A percentile compares a stretch with the other conserved stretches of the same genome.
phyloP scores from a whole-genome alignment of 2,329 filamentous ascomycete genomes.

The Fusarium sp. region DNA sequence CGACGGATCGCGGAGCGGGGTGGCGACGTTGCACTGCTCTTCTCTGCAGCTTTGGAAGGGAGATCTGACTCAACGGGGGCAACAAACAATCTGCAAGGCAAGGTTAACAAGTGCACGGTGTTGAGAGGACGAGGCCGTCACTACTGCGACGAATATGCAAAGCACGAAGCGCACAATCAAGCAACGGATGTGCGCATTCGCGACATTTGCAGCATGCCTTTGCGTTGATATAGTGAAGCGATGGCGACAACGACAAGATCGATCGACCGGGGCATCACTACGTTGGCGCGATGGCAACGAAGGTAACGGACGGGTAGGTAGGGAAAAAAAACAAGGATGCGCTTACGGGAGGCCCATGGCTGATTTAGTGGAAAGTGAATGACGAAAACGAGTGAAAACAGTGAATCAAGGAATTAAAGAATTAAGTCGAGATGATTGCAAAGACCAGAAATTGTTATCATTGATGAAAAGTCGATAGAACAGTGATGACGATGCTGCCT shows the following conservation, averaged over 20 bases:
- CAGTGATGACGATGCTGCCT: slow-evolving; percentile 35
- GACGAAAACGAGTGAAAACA: slow-evolving; percentile 16
- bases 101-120: slow-evolving; percentile 27
- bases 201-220: slow-evolving; percentile 27
- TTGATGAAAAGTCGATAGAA: slow-evolving; percentile 13
- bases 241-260: slow-evolving; percentile 33
- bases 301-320: slow-evolving; percentile 1
- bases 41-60: slow-evolving; percentile 49
- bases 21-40: slow-evolving; percentile 44
- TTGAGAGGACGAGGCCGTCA: slow-evolving; percentile 15
- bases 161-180: slow-evolving; percentile 16
- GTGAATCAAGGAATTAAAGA: background rate
- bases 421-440: background rate
- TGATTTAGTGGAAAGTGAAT: slow-evolving; percentile 24
- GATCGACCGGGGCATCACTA: slow-evolving; percentile 38
- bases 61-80: slow-evolving; percentile 59
- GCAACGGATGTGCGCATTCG: slow-evolving; percentile 25
- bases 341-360: slow-evolving; percentile 62
- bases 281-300: slow-evolving; percentile 34
- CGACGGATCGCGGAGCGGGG: slow-evolving; percentile 56
- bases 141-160: slow-evolving; percentile 23
- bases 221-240: slow-evolving; percentile 29
- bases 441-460: background rate
- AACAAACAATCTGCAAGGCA: slow-evolving; percentile 55
- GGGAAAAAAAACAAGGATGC: slow-evolving; percentile 29